phyloP scores from a whole-genome alignment of 2,329 filamentous ascomycete species.

The Trichoderma citrinoviride region DNA sequence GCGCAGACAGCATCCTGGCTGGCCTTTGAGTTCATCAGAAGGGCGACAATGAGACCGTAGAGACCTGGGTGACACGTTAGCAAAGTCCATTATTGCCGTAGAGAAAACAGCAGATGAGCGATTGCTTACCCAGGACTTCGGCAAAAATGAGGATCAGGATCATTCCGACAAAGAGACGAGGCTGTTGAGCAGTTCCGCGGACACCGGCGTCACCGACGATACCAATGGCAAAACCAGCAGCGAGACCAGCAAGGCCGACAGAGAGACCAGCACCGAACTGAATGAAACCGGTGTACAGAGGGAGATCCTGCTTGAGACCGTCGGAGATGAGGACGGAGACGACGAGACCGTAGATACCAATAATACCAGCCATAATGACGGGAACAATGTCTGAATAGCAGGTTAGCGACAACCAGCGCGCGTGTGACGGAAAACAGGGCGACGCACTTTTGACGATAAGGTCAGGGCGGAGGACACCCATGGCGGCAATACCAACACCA shows the following conservation, averaged over 20 bases:
- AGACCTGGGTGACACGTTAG: constrained; percentile 63
- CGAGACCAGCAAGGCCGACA: constrained; percentile 45
- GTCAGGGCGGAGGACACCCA: constrained; percentile 45
- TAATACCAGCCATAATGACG: constrained; percentile 99
- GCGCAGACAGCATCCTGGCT: constrained; percentile 58
- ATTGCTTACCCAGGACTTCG: constrained; percentile 83
- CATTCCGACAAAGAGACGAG: constrained; percentile 47
- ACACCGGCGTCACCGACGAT: constrained; percentile 48
- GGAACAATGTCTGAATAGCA: constrained; percentile 80
- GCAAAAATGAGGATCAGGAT: constrained; percentile 49
- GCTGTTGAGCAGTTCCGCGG: constrained; percentile 47
- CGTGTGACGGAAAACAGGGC: background rate
- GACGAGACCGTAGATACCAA: constrained; percentile 64
- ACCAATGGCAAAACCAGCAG: constrained; percentile 47
- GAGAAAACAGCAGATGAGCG: background rate
- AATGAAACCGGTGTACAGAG: constrained; percentile 44
- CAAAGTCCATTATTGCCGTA: background rate
- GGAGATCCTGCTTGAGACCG: constrained; percentile 41
- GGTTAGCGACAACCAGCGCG: background rate
- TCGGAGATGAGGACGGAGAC: constrained; percentile 45
- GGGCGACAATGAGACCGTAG: constrained; percentile 96
- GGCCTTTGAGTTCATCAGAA: constrained; percentile 99
- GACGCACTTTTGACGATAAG: constrained; percentile 41
- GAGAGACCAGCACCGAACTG: constrained; percentile 45
- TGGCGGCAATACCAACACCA: constrained; percentile 43